These are phyloP conservation scores for Leucaena leucocephala DNA, from an alignment of 306 rosid species.

Conservation along the genomic window DNA sequence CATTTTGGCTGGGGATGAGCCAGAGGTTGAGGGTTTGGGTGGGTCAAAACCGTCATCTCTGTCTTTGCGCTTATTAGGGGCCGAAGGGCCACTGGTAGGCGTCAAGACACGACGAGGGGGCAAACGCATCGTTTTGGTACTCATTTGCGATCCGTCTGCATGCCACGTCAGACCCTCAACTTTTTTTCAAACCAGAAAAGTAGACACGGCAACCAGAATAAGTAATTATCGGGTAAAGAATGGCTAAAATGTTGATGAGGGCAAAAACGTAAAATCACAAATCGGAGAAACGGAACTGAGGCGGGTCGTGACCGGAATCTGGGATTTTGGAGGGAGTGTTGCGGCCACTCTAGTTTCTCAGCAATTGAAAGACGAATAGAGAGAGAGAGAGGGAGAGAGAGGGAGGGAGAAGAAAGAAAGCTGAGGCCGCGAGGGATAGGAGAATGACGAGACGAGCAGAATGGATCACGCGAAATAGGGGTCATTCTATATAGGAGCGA, in stretches of 20 bases:
- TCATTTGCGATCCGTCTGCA: constrained; percentile 64
- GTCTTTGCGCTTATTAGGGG: constrained; percentile 65
- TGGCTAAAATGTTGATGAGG: constrained; percentile 4
- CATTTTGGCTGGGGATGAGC: constrained; percentile 41
- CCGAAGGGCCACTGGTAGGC: constrained; percentile 31
- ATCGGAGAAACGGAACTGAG: background rate
- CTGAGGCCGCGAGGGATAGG: background rate
- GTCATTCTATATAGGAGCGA: constrained; percentile 40
- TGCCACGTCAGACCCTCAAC: constrained; percentile 69
- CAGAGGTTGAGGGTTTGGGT: constrained; percentile 47
- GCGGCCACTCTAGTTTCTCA: background rate
- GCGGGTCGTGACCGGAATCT: constrained; percentile 14
- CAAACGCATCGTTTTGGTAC: constrained; percentile 95
- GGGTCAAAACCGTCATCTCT: constrained; percentile 51
- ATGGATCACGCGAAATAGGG: background rate
- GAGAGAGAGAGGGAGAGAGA: background rate
- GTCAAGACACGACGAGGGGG: constrained; percentile 91
- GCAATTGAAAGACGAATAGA: background rate
- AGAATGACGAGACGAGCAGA: background rate
- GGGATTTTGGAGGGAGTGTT: background rate
- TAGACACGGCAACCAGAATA: background rate
- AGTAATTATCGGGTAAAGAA: background rate
- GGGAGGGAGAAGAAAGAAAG: background rate
- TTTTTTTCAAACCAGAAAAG: background rate
- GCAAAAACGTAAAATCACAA: constrained; percentile 15